phyloP scores from a whole-genome alignment of 257 asterid genomes.

The Leptodermis oblonga region DNA sequence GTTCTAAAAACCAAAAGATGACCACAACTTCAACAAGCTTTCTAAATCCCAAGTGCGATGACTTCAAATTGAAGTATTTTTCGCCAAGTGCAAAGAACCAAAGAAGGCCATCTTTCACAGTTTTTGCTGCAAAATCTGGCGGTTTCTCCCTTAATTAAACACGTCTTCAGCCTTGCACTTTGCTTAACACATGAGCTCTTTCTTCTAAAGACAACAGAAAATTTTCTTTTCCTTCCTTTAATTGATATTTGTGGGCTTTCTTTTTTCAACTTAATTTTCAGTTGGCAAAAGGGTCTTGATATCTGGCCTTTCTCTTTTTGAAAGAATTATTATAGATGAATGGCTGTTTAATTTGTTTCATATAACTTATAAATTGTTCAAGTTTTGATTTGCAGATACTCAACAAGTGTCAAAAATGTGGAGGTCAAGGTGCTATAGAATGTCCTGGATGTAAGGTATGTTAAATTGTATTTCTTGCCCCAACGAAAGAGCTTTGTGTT shows the following conservation, averaged over 20 bases:
- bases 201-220: no score
- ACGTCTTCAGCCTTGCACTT: slow-evolving; percentile 6
- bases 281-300: no score
- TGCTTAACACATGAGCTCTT: neutral
- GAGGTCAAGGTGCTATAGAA: slow-evolving; percentile 82
- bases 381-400: slow-evolving; percentile 33
- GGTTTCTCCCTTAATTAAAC: slow-evolving; percentile 58
- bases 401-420: slow-evolving; percentile 53
- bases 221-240: no score
- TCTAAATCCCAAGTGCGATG: neutral
- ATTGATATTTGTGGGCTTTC: no score
- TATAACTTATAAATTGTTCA: neutral
- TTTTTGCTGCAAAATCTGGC: slow-evolving; percentile 58
- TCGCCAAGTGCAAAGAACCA: neutral
- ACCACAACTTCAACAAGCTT: neutral
- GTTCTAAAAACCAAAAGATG: neutral
- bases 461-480: neutral
- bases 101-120: slow-evolving; percentile 14
- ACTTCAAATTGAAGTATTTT: neutral
- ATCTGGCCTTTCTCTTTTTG: neutral
- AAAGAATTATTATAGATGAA: no score
- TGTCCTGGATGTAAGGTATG: slow-evolving; percentile 84
- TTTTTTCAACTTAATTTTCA: no score
- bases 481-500: neutral
- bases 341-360: neutral